Conservation (phyloP, 2,329 filamentous ascomycete genomes). For the Canariomyces notabilis region DNA sequence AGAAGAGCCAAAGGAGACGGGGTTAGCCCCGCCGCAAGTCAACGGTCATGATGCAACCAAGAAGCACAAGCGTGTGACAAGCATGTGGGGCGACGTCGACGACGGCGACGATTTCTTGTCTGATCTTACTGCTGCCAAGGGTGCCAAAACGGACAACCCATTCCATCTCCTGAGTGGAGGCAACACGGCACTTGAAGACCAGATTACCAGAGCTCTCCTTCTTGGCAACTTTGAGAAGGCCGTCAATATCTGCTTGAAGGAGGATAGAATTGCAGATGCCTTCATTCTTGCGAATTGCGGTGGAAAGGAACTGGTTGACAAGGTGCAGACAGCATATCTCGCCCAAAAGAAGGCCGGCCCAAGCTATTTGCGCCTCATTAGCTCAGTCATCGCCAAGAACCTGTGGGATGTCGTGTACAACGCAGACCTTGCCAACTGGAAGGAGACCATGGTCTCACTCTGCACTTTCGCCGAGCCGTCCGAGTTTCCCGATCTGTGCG, state of each 20-base stretch:
- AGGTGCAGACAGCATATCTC: slow-evolving; percentile 87
- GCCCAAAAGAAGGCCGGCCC: slow-evolving; percentile 75
- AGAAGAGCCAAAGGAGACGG: slow-evolving; percentile 22
- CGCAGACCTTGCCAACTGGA: slow-evolving; percentile 88
- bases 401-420: slow-evolving; percentile 98
- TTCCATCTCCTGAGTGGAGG: slow-evolving; percentile 82
- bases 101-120: slow-evolving; percentile 84
- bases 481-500: slow-evolving; percentile 92
- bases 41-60: slow-evolving; percentile 44
- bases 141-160: slow-evolving; percentile 86
- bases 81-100: slow-evolving; percentile 71
- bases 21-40: slow-evolving; percentile 31
- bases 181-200: slow-evolving; percentile 79
- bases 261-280: slow-evolving; percentile 88
- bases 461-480: slow-evolving; percentile 90
- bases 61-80: slow-evolving; percentile 60
- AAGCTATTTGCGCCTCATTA: slow-evolving; percentile 85
- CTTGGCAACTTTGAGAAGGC: slow-evolving; percentile 88
- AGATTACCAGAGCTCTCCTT: slow-evolving; percentile 82
- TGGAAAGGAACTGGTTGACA: slow-evolving; percentile 87
- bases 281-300: slow-evolving; percentile 98
- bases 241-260: slow-evolving; percentile 79
- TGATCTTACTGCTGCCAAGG: slow-evolving; percentile 80
- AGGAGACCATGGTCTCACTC: slow-evolving; percentile 90
- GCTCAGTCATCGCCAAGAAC: slow-evolving; percentile 92